Conservation (phyloP, 2,329 filamentous ascomycete species). For the Fusarium continuum region DNA sequence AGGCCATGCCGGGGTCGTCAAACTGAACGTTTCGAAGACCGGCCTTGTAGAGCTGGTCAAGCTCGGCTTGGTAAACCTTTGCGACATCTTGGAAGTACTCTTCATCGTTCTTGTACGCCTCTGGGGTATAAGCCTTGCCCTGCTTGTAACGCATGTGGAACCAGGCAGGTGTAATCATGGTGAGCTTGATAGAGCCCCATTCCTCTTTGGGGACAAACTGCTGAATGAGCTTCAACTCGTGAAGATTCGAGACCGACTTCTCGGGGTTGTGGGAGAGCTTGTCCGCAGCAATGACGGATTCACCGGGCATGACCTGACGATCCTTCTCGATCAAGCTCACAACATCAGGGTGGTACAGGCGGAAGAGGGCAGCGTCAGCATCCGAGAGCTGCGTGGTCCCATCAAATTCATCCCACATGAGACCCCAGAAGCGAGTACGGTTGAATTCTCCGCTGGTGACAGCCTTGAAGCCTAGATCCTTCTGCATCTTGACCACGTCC, state of each 20-base stretch:
- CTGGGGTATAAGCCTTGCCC: constrained; percentile 41
- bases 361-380: constrained; percentile 61
- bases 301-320: constrained; percentile 64
- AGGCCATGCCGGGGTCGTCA: constrained; percentile 73
- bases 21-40: constrained; percentile 74
- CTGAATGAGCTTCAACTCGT: constrained; percentile 60
- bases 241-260: constrained; percentile 58
- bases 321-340: constrained; percentile 62
- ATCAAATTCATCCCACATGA: constrained; percentile 64
- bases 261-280: constrained; percentile 57
- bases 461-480: constrained; percentile 70
- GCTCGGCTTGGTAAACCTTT: constrained; percentile 71
- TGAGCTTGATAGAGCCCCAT: constrained; percentile 63
- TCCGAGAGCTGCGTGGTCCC: constrained; percentile 60
- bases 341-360: constrained; percentile 64
- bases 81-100: constrained; percentile 74
- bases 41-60: constrained; percentile 68
- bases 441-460: constrained; percentile 77
- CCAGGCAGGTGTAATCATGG: constrained; percentile 62
- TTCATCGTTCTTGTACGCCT: constrained; percentile 41
- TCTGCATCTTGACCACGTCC: constrained; percentile 73
- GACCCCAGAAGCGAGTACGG: constrained; percentile 57
- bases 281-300: constrained; percentile 61
- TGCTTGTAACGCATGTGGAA: constrained; percentile 45
- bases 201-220: constrained; percentile 55